Percentiles rank a stretch among this genome's conserved stretches.
Conservation (phyloP, 164 flowering plant genomes). For the Aristolochia californica region DNA sequence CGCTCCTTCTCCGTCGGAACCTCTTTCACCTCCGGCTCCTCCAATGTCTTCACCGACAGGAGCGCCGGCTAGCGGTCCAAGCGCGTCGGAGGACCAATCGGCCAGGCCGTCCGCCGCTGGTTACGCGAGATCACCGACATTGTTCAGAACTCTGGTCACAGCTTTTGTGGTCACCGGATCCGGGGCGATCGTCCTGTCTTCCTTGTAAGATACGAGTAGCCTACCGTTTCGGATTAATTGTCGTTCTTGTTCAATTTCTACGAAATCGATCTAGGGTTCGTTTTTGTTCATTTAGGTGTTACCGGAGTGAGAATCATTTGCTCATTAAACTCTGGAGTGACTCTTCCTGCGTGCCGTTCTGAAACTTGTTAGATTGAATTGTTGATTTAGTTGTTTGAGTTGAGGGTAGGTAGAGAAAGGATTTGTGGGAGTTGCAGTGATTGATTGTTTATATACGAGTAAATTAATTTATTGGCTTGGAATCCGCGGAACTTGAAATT, state of each 20-base stretch:
- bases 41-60: constrained; percentile 17
- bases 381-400: no score
- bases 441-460: no score
- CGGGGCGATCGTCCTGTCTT: constrained; percentile 7
- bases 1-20: constrained; percentile 31
- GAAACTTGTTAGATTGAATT: no score
- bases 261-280: not conserved
- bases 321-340: no score
- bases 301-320: not conserved
- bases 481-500: no score
- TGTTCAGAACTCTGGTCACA: constrained; percentile 16
- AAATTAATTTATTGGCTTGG: no score
- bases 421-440: no score
- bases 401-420: no score
- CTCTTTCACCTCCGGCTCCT: constrained; percentile 11
- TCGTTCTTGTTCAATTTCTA: constrained; percentile 8
- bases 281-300: not conserved
- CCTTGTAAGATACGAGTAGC: constrained; percentile 19
- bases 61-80: constrained; percentile 18
- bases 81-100: not conserved
- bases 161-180: constrained; percentile 18
- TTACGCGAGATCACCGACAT: constrained; percentile 17
- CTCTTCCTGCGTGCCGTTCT: no score
- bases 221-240: not conserved
- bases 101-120: constrained; percentile 13